Conservation (phyloP, 164 flowering plant genomes). For the Brasenia schreberi region DNA sequence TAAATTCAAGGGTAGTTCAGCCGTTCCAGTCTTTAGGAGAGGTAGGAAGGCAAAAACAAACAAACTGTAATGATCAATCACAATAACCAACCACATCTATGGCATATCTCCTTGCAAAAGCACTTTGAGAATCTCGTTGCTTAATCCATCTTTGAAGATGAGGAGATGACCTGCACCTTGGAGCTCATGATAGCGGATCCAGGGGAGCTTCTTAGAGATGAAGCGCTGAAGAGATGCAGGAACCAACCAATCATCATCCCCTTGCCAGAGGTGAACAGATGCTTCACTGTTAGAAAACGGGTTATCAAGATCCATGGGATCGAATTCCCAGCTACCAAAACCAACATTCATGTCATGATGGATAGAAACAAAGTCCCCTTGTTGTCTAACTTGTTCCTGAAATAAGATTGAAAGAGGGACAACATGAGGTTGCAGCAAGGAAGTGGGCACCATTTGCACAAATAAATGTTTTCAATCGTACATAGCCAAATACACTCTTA, state of each 20-base stretch:
- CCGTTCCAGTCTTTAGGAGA: too few species aligned
- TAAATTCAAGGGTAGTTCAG: too few species aligned
- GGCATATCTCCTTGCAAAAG: slow-evolving; percentile 1
- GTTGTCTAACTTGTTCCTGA: slow-evolving; percentile 41
- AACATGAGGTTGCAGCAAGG: background rate
- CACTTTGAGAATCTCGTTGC: slow-evolving; percentile 10
- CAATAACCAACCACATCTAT: too few species aligned
- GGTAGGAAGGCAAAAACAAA: too few species aligned
- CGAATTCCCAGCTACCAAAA: slow-evolving; percentile 33
- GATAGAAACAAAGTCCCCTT: slow-evolving; percentile 28
- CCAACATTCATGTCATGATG: slow-evolving; percentile 20
- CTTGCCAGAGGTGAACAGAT: slow-evolving; percentile 38
- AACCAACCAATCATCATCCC: slow-evolving; percentile 24
- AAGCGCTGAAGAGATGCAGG: slow-evolving; percentile 16
- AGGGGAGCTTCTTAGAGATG: slow-evolving; percentile 22
- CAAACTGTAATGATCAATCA: too few species aligned
- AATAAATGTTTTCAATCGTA: too few species aligned
- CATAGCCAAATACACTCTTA: too few species aligned
- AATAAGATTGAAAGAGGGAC: background rate
- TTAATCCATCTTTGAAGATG: slow-evolving; percentile 1
- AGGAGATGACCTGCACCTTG: slow-evolving; percentile 18
- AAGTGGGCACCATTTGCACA: background rate
- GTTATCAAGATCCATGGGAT: slow-evolving; percentile 25
- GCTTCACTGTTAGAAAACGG: slow-evolving; percentile 26
- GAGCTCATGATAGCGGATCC: slow-evolving; percentile 28